Conservation (phyloP, 2,329 filamentous ascomycete genomes). For the Domatiomyces globalis region DNA sequence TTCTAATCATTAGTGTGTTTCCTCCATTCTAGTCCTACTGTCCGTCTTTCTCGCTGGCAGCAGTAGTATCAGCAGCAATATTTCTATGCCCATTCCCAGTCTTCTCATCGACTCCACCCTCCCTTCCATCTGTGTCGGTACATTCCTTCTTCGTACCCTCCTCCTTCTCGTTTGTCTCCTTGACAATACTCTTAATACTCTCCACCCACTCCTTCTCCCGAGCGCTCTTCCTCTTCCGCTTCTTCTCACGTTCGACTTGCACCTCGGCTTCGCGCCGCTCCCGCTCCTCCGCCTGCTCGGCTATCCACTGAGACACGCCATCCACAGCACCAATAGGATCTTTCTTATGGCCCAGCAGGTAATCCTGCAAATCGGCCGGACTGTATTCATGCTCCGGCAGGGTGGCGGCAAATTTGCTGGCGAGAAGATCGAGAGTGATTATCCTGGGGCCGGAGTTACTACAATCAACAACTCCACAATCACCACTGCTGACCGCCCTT, state of each 20-base stretch:
- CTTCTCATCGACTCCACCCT: neutral
- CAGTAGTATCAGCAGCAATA: neutral
- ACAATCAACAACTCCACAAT: neutral
- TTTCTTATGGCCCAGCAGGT: conserved; percentile 37
- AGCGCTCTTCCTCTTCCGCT: conserved; percentile 5
- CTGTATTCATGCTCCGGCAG: conserved; percentile 36
- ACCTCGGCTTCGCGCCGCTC: conserved; percentile 12
- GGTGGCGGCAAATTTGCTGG: conserved; percentile 30
- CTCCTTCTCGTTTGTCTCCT: conserved; percentile 6
- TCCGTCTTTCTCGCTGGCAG: neutral
- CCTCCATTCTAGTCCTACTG: neutral
- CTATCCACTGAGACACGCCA: conserved; percentile 30
- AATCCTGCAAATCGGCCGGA: conserved; percentile 41
- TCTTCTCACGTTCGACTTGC: conserved; percentile 9
- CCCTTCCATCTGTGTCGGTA: neutral
- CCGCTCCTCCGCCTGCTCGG: conserved; percentile 9
- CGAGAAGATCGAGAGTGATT: conserved; percentile 26
- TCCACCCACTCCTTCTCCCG: conserved; percentile 5
- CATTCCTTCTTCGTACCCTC: neutral
- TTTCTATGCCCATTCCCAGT: neutral
- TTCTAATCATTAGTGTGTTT: conserved; percentile 1
- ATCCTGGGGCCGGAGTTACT: neutral
- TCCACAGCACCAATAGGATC: conserved; percentile 33
- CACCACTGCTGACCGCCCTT: neutral
- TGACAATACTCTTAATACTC: conserved; percentile 7